These are phyloP conservation scores for Saccharomycopsis sp. DNA, from an alignment of 805 yeast genomes.

Conservation along the genomic window DNA sequence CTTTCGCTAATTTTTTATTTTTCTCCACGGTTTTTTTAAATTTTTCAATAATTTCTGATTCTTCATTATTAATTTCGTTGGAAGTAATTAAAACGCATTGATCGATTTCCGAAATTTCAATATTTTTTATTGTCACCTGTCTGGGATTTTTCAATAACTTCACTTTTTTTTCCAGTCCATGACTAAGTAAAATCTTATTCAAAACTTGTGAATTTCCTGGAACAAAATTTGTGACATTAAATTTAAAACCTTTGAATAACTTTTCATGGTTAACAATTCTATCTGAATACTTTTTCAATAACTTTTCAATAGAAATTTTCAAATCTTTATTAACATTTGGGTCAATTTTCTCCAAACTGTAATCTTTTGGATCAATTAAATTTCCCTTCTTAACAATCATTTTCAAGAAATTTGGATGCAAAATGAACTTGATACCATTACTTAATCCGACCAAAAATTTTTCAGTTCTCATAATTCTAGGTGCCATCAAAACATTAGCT, in stretches of 20 bases:
- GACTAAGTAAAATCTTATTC: constrained; percentile 45
- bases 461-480: constrained; percentile 74
- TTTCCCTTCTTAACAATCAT: constrained; percentile 28
- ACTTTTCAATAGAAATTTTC: neutral
- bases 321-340: neutral
- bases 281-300: constrained; percentile 1
- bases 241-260: constrained; percentile 37
- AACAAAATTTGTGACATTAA: constrained; percentile 47
- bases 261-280: constrained; percentile 18
- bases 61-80: too few species aligned
- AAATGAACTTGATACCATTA: constrained; percentile 37
- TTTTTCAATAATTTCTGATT: too few species aligned
- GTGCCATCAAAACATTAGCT: constrained; percentile 57
- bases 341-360: constrained; percentile 4
- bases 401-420: constrained; percentile 44
- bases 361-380: constrained; percentile 6
- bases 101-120: constrained; percentile 18
- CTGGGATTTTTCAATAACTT: constrained; percentile 22
- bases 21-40: too few species aligned
- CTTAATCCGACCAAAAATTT: constrained; percentile 71
- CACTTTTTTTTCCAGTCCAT: constrained; percentile 37
- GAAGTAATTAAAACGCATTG: too few species aligned
- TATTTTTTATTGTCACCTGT: constrained; percentile 20
- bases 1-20: constrained; percentile 22
- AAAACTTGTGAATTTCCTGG: constrained; percentile 53